Conservation (phyloP, 805 yeast genomes). For the Limtongozyma cylindracea region DNA sequence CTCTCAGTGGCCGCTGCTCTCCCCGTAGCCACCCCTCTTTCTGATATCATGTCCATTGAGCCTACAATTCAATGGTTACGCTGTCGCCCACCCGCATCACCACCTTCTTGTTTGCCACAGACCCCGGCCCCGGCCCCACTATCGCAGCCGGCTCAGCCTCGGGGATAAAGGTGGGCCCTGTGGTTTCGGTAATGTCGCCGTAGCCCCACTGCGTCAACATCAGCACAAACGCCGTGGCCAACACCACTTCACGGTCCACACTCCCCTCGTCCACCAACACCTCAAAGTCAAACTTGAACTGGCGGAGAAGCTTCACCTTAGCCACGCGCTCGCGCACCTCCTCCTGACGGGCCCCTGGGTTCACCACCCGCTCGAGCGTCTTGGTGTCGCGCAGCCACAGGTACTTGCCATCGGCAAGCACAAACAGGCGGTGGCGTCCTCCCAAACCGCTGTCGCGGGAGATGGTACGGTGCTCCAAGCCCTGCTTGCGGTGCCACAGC, state of each 20-base stretch:
- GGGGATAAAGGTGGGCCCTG: conserved; percentile 24
- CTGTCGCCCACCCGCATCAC: too few species aligned
- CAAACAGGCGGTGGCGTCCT: conserved; percentile 20
- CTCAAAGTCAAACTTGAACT: conserved; percentile 34
- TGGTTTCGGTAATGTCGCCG: conserved; percentile 24
- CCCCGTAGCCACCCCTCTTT: too few species aligned
- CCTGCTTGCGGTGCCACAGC: conserved; percentile 20
- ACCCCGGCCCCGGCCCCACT: too few species aligned
- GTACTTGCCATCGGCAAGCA: conserved; percentile 25
- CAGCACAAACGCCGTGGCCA: conserved; percentile 34
- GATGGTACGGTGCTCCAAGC: conserved; percentile 18
- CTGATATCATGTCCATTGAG: too few species aligned
- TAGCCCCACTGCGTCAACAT: conserved; percentile 48
- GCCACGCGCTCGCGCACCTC: conserved; percentile 28
- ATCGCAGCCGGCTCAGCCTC: too few species aligned
- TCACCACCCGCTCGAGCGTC: conserved; percentile 21
- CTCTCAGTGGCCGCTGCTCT: too few species aligned
- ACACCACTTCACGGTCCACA: conserved; percentile 22
- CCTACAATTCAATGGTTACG: too few species aligned
- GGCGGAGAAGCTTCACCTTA: conserved; percentile 27
- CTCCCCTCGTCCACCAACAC: conserved; percentile 19
- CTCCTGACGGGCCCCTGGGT: conserved; percentile 30
- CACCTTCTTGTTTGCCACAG: too few species aligned
- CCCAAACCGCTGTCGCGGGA: conserved; percentile 9
- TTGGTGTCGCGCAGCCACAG: conserved; percentile 29